Base-by-base conservation (phyloP, 768 basidiomycete species). In the Stropharia rugosoannulata region DNA sequence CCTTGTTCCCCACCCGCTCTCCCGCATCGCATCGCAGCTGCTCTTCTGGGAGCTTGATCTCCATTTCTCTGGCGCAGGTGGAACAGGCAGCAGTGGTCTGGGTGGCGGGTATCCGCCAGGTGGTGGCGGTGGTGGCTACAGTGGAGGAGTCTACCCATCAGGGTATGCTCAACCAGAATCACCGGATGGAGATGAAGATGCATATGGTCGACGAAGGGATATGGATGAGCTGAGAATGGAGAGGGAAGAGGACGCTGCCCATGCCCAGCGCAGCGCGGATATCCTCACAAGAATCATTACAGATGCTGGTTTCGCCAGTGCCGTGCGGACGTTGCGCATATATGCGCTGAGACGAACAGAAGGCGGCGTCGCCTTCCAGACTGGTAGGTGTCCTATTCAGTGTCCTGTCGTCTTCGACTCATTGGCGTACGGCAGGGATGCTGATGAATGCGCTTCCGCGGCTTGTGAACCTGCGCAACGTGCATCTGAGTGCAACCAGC, bases 241-340 rank as follows among this genome's bases (percentile, higher is more conserved):
- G 10, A 64, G 66, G 48, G 73, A 79, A 37, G 70, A 75, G 6
- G 79, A 84, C 46, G 72, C 70, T 13, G 74, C 80, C 60, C 81
- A 85, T 65, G 81, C 82, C 0, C 85, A 83, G 57, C 80, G 86
- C 15, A 87, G 80, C 57, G 87, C 87, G 3, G 88, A 89, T 59
- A 85, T 90, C 53, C 74, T 90, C 37, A 85, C 84, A 0, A 75
- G 84, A 35, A 80, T 89, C 54, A 83, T 89, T 45, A 75, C 81
- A 12, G 85, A 89, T 62, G 63, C 75, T 0, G 64, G 73, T 4
- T 89, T 89, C 58, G 84, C 87, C 0, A 70, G 73, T 47, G 77
- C 80, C 18, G 80, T 89, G 40, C 73, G 75, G 61, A 83, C 81
- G 13, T 59, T 89, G 56, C 76, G 80, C 22, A 79, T 90, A 35